Base-by-base conservation (phyloP, 2,329 filamentous ascomycete genomes). In the Venturia effusa region DNA sequence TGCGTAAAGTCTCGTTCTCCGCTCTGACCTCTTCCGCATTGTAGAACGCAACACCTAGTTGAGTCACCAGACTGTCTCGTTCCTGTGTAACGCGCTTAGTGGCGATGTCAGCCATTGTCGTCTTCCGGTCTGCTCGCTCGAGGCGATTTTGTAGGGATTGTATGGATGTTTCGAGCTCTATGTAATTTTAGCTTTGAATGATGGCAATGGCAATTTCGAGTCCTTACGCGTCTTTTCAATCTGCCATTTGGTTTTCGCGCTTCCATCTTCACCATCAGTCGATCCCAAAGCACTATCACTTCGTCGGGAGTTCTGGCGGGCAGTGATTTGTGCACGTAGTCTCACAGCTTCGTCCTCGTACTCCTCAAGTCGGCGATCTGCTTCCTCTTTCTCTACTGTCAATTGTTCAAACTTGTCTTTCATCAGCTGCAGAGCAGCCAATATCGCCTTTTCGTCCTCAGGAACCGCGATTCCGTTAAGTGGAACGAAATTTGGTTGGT, bases 61-160 rank as follows among this genome's bases (percentile, higher is more conserved):
- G 86, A 61, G 80, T 80, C 60, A 88, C 78, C 43, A 87, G 82
- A 59, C 84, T 83, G 68, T 89, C 86, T 37, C 85, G 82, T 72
- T 90, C 88, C 37, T 83, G 79, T 3, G 80, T 79, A 51, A 88
- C 74, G 3, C 84, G 82, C 66, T 87, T 83, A 65, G 83, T 85
- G 66, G 85, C 82, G 62, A 86, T 84, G 61, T 88, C 84, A 41
- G 81, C 79, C n/a, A 84, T 79, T 66, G 81, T 84, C 30, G 83
- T 77, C 70, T 87, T 87, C 55, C 83, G 83, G 63, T 85, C 84
- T 43, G 83, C 80, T 67, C 86, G 80, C 65, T 88, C 84, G 1
- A 89, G 76, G 19, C 83, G 84, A 8, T 80, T 77, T 68, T 87
- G 83, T 43, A 89, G 75, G 24, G 83, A 79, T 59, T 83, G 79